These are phyloP conservation scores for Magnusiomyces clavatus DNA, from an alignment of 1,139 yeast genomes.

Conservation along the genomic window DNA sequence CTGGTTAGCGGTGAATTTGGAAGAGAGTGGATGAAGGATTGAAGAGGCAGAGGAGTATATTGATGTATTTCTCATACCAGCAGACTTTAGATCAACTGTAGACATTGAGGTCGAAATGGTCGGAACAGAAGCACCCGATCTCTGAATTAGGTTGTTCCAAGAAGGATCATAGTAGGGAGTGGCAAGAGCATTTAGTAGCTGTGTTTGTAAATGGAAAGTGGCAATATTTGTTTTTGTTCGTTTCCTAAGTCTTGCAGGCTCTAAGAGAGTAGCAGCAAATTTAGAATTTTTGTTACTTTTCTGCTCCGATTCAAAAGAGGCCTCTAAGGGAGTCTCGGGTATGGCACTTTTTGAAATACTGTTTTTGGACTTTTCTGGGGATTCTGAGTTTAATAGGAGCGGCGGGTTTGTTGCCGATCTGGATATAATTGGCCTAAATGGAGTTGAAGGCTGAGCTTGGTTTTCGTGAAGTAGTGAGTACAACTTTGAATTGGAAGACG, in stretches of 20 bases:
- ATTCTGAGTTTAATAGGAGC: conserved; percentile 1
- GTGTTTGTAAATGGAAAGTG: conserved; percentile 28
- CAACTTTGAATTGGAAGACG: conserved; percentile 5
- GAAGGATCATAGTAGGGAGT: conserved; percentile 26
- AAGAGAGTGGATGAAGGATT: conserved; percentile 25
- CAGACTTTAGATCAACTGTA: conserved; percentile 6
- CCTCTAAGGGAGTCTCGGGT: no score
- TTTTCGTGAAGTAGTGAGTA: conserved; percentile 6
- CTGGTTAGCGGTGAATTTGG: conserved; percentile 26
- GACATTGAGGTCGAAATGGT: conserved; percentile 4
- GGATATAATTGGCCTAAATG: conserved; percentile 5
- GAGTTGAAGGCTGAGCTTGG: not conserved
- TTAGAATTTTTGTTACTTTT: not conserved
- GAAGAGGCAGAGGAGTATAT: conserved; percentile 16
- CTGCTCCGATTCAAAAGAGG: no score
- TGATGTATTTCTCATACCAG: conserved; percentile 3
- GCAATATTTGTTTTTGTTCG: conserved; percentile 21
- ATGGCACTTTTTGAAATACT: no score
- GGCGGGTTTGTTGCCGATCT: conserved; percentile 11
- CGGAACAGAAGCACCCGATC: conserved; percentile 17
- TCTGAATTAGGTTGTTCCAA: conserved; percentile 20
- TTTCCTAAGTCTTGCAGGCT: conserved; percentile 14
- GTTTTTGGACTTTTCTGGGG: not conserved
- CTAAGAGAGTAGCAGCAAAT: conserved; percentile 8
- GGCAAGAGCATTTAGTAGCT: conserved; percentile 27